Percentiles rank a stretch among this genome's conserved stretches.
Evolutionary conservation across 176 grass and related monocot genomes (phyloP).

Genomic region (Triticum aestivum): IWGSC_CS_RefSeq_v2.1 NC_057813.1:544482393-544482892

Average conservation of each 20-base stretch:
- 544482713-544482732: not conserved
- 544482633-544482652: not conserved
- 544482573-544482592: not conserved
- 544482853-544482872: not conserved
- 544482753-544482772: not conserved
- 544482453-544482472: not conserved
- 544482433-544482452: not conserved
- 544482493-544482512: not conserved
- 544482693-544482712: not conserved
- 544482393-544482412: not conserved
- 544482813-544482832: conserved; percentile 94
- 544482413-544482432: no score
- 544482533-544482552: no score
- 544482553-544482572: not conserved
- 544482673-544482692: not conserved
- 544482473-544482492: not conserved
- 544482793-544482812: conserved; percentile 81
- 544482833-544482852: conserved; percentile 81
- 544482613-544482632: not conserved
- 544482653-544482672: not conserved
- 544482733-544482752: not conserved
- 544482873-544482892: not conserved
- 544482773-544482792: no score
- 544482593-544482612: not conserved
- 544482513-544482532: not conserved